Percentiles rank a stretch among this genome's conserved stretches.
Conservation (phyloP, 345 rosid species). For the Anastatica hierochuntica region DNA sequence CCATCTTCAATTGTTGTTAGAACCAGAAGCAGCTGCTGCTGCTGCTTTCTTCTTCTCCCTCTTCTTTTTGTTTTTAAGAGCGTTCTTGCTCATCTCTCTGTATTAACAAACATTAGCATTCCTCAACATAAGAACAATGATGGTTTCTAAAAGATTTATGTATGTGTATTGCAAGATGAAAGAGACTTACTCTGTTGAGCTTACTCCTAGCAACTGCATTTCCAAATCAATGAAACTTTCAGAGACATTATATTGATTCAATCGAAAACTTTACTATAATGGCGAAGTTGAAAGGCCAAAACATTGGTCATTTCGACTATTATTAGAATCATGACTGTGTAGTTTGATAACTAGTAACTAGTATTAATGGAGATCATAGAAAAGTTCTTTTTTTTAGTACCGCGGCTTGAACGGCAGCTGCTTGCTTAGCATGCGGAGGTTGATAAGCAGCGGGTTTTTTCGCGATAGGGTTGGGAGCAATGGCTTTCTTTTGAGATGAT, state of each 20-base stretch:
- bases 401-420: slow-evolving; percentile 81
- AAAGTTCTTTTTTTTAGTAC: slow-evolving; percentile 28
- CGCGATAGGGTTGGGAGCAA: slow-evolving; percentile 31
- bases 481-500: slow-evolving; percentile 38
- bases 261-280: too few species aligned
- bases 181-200: slow-evolving; percentile 50
- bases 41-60: slow-evolving; percentile 76
- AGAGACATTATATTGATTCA: slow-evolving; percentile 24
- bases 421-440: slow-evolving; percentile 83
- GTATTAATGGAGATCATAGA: background rate
- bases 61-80: slow-evolving; percentile 81
- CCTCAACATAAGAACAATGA: background rate
- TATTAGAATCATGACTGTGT: background rate
- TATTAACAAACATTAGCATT: background rate
- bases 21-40: slow-evolving; percentile 28
- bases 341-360: background rate
- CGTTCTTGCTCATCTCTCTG: slow-evolving; percentile 85
- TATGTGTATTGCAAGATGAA: background rate
- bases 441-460: slow-evolving; percentile 87
- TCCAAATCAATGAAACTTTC: slow-evolving; percentile 25
- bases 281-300: background rate
- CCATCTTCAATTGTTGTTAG: slow-evolving; percentile 15
- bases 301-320: too few species aligned
- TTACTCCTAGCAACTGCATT: slow-evolving; percentile 62
- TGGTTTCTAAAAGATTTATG: background rate